phyloP scores from a whole-genome alignment of 495 filamentous ascomycete species.

The Xeromyces bisporus region DNA sequence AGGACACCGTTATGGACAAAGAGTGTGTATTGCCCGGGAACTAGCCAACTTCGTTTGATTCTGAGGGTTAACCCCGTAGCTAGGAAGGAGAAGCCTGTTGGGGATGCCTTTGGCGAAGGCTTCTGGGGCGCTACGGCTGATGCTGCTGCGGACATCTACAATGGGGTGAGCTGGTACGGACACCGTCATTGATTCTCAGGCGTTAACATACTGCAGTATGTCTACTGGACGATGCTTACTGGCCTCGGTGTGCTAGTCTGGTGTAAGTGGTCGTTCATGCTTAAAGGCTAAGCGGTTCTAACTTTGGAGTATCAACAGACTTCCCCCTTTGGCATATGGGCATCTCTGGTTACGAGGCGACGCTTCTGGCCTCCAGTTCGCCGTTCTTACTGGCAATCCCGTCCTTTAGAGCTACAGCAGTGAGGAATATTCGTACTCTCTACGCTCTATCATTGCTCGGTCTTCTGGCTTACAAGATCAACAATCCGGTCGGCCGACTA shows the following conservation, averaged over 20 bases:
- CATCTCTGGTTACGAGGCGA: constrained; percentile 87
- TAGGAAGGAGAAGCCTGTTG: constrained; percentile 64
- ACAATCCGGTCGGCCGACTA: constrained; percentile 57
- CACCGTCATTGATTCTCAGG: constrained; percentile 4
- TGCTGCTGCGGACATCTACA: constrained; percentile 78
- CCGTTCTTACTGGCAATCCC: constrained; percentile 65
- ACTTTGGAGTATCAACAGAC: constrained; percentile 37
- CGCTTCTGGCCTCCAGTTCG: constrained; percentile 69
- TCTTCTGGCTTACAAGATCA: constrained; percentile 62
- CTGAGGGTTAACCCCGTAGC: constrained; percentile 20
- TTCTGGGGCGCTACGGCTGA: constrained; percentile 61
- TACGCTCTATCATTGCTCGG: constrained; percentile 66
- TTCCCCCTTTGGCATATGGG: constrained; percentile 99
- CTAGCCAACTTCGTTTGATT: constrained; percentile 4
- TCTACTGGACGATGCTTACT: constrained; percentile 92
- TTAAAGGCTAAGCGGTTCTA: constrained; percentile 1
- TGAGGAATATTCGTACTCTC: constrained; percentile 47
- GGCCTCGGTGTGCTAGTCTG: constrained; percentile 76
- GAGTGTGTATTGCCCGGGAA: constrained; percentile 42
- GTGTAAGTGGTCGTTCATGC: constrained; percentile 46
- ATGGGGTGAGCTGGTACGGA: constrained; percentile 45
- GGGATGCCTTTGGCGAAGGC: constrained; percentile 47
- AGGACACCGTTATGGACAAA: constrained; percentile 72
- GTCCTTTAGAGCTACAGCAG: constrained; percentile 46
- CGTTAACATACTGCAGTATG: constrained; percentile 45